Base-by-base conservation (phyloP, 2,329 filamentous ascomycete species). In the Fusarium foetens region DNA sequence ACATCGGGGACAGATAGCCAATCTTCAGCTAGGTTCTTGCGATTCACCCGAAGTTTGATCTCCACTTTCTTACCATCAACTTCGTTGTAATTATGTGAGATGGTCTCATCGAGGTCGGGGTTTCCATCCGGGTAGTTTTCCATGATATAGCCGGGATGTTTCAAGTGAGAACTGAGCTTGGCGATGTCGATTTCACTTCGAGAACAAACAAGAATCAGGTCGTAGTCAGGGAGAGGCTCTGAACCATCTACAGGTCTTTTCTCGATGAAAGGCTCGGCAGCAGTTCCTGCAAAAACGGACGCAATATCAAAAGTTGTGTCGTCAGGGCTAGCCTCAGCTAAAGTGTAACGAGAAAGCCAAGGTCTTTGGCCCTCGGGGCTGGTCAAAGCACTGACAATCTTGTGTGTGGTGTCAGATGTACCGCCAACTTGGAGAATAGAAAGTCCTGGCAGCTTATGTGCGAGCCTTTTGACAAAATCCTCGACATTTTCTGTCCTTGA, bases 381-480 rank as follows among this genome's bases (percentile, higher is more conserved):
- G 2, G 66, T 64, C 12, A 84, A 62, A 8, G 66, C 62, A 10
- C 75, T 55, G n/a, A 84, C 67, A 27, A 81, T 64, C 2, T 75
- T 55, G 8, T 66, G 33, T 0, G 76, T 67, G 8, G 80, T 58
- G 3, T 54, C 16, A 7, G 49, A 29, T 4, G 63, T 67, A 1
- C 80, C 80, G 0, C 83, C 83, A 19, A 83, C 64, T 48, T 84
- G 84, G 7, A 86, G 76, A 14, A 86, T 76, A 0, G 79, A 75
- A 3, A 85, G 63, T 0, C 68, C 79, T 0, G 84, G 81, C 8
- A 79, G 78, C 59, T 84, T 85, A 75, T 85, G 82, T 3, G 80
- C 80, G 23, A 84, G 66, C 0, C 81, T 61, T 2, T 75, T 68
- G 1, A 85, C 59, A 17, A 84, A 67, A 2, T 79, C 70, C 4